phyloP scores from a whole-genome alignment of 805 yeast species.

The Ogataea populi-albae region DNA sequence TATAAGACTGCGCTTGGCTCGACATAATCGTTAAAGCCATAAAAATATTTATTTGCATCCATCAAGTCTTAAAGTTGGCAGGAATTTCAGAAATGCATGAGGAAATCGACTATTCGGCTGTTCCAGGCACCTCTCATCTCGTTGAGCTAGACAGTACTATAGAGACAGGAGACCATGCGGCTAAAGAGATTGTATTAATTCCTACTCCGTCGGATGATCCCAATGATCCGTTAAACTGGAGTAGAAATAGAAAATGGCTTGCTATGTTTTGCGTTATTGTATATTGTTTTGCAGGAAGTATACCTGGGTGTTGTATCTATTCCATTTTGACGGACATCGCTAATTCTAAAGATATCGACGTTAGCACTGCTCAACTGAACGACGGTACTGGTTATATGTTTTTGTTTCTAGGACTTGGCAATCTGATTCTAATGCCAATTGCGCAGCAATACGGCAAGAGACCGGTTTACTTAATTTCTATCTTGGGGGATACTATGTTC shows the following conservation, averaged over 20 bases:
- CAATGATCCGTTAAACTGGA: constrained; percentile 70
- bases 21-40: too few species aligned
- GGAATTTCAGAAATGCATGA: too few species aligned
- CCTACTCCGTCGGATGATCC: constrained; percentile 70
- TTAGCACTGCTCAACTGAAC: constrained; percentile 33
- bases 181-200: constrained; percentile 46
- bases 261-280: constrained; percentile 44
- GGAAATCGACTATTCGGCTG: constrained; percentile 11
- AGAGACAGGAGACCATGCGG: constrained; percentile 10
- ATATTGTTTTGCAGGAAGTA: constrained; percentile 32
- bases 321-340: constrained; percentile 26
- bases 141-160: constrained; percentile 11
- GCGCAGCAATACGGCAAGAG: constrained; percentile 40
- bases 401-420: constrained; percentile 40
- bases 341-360: constrained; percentile 18
- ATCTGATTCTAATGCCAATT: constrained; percentile 36
- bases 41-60: too few species aligned
- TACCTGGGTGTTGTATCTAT: constrained; percentile 27
- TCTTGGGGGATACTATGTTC: constrained; percentile 29
- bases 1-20: too few species aligned
- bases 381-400: constrained; percentile 39
- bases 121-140: constrained; percentile 17
- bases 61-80: too few species aligned
- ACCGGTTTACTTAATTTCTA: constrained; percentile 34
- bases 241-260: constrained; percentile 43